These are phyloP conservation scores for Nepenthes alata DNA, from an alignment of 179 eudicot genomes.

Conservation along the genomic window DNA sequence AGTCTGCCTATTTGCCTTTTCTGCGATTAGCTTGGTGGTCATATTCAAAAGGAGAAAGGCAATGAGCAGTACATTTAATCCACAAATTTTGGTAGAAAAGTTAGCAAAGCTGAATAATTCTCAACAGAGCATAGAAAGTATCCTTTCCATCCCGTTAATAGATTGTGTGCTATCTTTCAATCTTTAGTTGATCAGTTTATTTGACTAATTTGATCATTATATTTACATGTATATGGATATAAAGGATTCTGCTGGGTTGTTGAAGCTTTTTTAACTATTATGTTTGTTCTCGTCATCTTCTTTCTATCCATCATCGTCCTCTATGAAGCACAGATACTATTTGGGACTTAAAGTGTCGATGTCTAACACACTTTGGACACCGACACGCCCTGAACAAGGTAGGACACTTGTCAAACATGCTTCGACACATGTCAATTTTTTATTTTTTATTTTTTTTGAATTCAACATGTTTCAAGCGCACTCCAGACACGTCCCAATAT, in stretches of 20 bases:
- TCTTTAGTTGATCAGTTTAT: neutral
- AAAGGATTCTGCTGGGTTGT: neutral
- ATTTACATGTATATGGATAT: neutral
- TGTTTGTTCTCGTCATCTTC: neutral
- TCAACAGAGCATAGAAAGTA: slow-evolving; percentile 98
- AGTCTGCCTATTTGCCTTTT: neutral
- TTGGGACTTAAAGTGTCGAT: too few species aligned
- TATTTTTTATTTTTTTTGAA: too few species aligned
- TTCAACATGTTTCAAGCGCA: too few species aligned
- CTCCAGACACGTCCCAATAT: too few species aligned
- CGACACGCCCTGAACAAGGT: too few species aligned
- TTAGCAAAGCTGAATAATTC: slow-evolving; percentile 71
- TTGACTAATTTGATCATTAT: neutral
- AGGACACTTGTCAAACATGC: too few species aligned
- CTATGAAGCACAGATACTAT: too few species aligned
- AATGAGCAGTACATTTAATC: slow-evolving; percentile 79
- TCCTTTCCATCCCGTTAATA: slow-evolving; percentile 28
- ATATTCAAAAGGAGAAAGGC: slow-evolving; percentile 5
- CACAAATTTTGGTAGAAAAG: slow-evolving; percentile 79
- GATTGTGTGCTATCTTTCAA: neutral
- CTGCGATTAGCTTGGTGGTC: neutral
- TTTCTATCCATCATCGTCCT: neutral
- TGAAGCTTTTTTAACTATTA: neutral
- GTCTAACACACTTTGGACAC: too few species aligned
- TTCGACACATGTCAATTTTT: too few species aligned